Evolutionary conservation across 1,284 basidiomycete genomes (phyloP), one percentile per base, ranked within the genome.

Genomic region (Pascua sp.): DNA sequence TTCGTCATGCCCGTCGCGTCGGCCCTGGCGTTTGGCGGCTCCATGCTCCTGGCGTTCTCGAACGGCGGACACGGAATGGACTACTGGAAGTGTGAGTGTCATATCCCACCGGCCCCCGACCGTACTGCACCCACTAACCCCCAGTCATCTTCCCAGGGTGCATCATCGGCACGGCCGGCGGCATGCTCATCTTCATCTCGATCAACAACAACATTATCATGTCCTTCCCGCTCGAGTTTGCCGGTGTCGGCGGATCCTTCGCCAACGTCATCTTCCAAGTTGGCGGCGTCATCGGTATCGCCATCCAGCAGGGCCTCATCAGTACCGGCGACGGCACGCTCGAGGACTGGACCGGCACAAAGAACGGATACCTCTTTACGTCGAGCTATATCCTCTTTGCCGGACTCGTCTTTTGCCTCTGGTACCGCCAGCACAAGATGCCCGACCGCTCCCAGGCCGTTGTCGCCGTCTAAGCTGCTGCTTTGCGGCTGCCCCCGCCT

Each of bases 231-330:
- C 43, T 67, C 53, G 67, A 69, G 53, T 72, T 65, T 42, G 71
- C 70, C 0, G 71, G 69, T 42, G 62, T 72, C 41, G 72, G 69
- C 13, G 69, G 71, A 15, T 68, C 68, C 1, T 70, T 71, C 46
- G 67, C 68, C 40, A 63, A 75, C 38, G 67, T 76, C 64, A 65
- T 74, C 57, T 74, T 76, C 68, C 72, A 74, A 49, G 58, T 76
- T 36, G 71, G 70, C 38, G 71, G 71, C 43, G 70, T 76, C 41
- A 66, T 73, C 49, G 72, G 72, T 48, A 72, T 76, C 56, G 67
- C 71, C 15, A 57, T 74, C 49, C 73, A 76, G 55, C 56, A 66
- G 17, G 73, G 70, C 16, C 62, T 76, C 10, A 47, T 54, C 12
- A 16, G 47, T 18, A 67, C 70, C 8, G 72, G 71, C 18, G 50